A percentile compares a stretch with the other conserved stretches of the same genome.
phyloP scores from a whole-genome alignment of 441 rosid genomes.

The Gossypium gossypioides region DNA sequence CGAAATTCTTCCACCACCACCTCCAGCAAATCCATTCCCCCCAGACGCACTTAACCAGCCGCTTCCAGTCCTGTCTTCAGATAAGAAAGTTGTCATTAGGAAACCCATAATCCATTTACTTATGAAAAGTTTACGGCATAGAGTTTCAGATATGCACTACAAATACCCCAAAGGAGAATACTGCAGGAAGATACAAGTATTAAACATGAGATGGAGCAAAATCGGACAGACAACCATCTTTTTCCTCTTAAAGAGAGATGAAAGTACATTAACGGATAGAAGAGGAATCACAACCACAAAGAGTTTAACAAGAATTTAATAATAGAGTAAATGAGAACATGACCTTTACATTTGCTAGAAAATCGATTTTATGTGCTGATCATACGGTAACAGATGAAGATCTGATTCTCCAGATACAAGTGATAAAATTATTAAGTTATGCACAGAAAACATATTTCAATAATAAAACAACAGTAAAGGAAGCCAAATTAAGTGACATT shows the following conservation, averaged over 20 bases:
- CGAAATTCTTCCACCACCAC: slow-evolving; percentile 76
- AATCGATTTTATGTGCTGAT: not conserved
- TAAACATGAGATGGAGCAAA: not conserved
- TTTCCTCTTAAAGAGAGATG: not conserved
- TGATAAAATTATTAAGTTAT: not conserved
- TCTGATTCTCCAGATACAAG: not conserved
- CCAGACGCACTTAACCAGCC: slow-evolving; percentile 57
- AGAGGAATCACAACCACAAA: not conserved
- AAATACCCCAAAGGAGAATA: not conserved
- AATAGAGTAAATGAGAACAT: not conserved
- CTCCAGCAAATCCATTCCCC: slow-evolving; percentile 70
- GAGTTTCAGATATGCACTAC: not conserved
- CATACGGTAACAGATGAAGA: not conserved
- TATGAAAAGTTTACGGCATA: not conserved
- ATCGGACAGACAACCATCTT: not conserved
- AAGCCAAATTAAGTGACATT: not conserved
- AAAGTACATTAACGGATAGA: not conserved
- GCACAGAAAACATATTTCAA: not conserved
- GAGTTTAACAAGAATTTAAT: not conserved
- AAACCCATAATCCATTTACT: not conserved
- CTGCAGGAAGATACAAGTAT: not conserved
- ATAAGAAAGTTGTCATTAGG: slow-evolving; percentile 10
- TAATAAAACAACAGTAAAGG: not conserved
- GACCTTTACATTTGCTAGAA: not conserved
- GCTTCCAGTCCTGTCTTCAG: slow-evolving; percentile 45